Conservation (phyloP, 2,329 filamentous ascomycete genomes). For the Venturia effusa region DNA sequence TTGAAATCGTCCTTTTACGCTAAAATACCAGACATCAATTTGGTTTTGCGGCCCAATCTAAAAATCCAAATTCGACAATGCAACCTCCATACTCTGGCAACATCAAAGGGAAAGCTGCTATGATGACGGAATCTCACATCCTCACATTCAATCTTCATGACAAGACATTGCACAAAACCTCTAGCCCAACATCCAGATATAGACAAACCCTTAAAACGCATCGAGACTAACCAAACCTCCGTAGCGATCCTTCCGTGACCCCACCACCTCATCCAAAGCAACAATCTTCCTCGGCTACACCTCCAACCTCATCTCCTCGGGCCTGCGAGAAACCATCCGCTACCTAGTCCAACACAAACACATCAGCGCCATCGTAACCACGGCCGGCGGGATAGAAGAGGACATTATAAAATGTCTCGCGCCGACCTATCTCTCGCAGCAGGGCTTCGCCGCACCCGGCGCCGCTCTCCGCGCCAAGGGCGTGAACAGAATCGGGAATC, state of each 20-base stretch:
- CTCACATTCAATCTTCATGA: no score
- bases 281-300: constrained; percentile 98
- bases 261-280: constrained; percentile 66
- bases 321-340: constrained; percentile 79
- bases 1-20: no score
- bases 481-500: constrained; percentile 90
- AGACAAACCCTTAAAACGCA: not conserved
- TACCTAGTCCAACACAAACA: constrained; percentile 90
- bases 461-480: constrained; percentile 71
- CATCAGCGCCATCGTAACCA: constrained; percentile 87
- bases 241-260: constrained; percentile 68
- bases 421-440: constrained; percentile 64
- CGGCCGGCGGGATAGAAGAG: constrained; percentile 90
- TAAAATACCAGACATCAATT: no score
- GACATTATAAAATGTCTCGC: constrained; percentile 98
- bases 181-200: not conserved
- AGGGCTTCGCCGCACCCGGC: constrained; percentile 66
- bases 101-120: no score
- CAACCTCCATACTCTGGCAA: no score
- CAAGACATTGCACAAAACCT: no score
- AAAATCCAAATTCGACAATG: no score
- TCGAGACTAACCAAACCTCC: constrained; percentile 13
- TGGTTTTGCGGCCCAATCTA: no score
- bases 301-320: constrained; percentile 93
- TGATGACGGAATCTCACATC: no score